Percentiles rank a stretch among this genome's conserved stretches.
phyloP scores from a whole-genome alignment of 331 rosid genomes.

The Phaseolus coccineus region DNA sequence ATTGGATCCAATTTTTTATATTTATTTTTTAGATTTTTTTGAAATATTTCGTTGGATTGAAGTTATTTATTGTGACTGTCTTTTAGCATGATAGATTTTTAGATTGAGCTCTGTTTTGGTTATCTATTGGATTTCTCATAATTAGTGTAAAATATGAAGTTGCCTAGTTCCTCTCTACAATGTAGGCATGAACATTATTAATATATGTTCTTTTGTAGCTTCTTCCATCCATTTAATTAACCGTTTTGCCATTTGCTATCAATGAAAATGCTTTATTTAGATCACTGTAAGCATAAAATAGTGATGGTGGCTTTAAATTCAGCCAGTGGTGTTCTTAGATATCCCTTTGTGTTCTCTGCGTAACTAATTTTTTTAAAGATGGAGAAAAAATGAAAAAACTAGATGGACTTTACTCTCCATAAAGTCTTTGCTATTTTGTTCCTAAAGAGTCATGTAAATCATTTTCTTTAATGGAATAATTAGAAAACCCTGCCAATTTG shows the following conservation, averaged over 20 bases:
- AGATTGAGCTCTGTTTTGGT: no score
- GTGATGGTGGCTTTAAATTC: not conserved
- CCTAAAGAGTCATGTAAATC: not conserved
- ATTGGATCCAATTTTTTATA: no score
- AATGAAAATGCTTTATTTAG: slow-evolving; percentile 25
- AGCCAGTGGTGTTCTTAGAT: not conserved
- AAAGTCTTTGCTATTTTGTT: slow-evolving; percentile 44
- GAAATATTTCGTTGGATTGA: no score
- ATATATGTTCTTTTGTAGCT: slow-evolving; percentile 39
- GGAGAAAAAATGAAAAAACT: not conserved
- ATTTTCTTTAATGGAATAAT: slow-evolving; percentile 35
- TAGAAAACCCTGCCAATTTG: slow-evolving; percentile 27
- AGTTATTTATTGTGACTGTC: no score
- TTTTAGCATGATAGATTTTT: no score
- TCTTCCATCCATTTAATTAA: slow-evolving; percentile 40
- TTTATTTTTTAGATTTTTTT: no score
- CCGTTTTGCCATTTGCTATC: slow-evolving; percentile 50
- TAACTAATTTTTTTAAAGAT: slow-evolving; percentile 18
- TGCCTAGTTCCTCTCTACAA: slow-evolving; percentile 1
- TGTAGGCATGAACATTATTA: slow-evolving; percentile 21
- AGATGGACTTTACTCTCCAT: slow-evolving; percentile 45
- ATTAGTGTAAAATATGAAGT: slow-evolving; percentile 24
- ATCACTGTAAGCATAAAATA: slow-evolving; percentile 31
- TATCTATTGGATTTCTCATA: not conserved
- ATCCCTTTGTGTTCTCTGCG: slow-evolving; percentile 29